These are phyloP conservation scores for Pestalotiopsis sp. DNA, from an alignment of 2,329 filamentous ascomycete genomes.

Conservation along the genomic window DNA sequence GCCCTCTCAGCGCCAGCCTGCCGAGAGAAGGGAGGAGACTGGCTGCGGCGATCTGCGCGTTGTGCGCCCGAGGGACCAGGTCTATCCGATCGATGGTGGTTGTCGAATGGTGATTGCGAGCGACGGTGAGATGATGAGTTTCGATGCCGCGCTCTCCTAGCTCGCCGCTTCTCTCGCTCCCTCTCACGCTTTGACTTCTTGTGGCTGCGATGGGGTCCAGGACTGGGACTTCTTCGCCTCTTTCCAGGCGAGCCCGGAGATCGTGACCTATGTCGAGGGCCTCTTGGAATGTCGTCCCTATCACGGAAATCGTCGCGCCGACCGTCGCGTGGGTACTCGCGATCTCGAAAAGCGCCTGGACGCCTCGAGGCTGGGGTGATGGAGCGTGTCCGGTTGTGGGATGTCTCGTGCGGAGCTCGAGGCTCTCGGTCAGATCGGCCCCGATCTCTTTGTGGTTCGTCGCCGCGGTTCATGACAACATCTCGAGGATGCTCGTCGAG, in stretches of 20 bases:
- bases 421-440: constrained; percentile 33
- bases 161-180: constrained; percentile 29
- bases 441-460: constrained; percentile 38
- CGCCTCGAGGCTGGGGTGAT: constrained; percentile 27
- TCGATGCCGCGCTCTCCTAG: constrained; percentile 22
- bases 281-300: constrained; percentile 37
- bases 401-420: constrained; percentile 24
- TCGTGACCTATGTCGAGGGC: constrained; percentile 32
- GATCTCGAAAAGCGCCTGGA: constrained; percentile 25
- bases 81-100: constrained; percentile 25
- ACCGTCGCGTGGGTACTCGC: constrained; percentile 27
- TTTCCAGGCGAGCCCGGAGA: constrained; percentile 42
- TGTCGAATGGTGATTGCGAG: constrained; percentile 30
- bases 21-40: constrained; percentile 26
- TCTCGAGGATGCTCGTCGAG: constrained; percentile 31
- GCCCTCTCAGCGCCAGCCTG: constrained; percentile 25
- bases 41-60: constrained; percentile 27
- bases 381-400: constrained; percentile 25
- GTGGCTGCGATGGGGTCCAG: constrained; percentile 33
- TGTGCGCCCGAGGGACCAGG: constrained; percentile 24
- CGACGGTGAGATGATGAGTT: constrained; percentile 26
- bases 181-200: constrained; percentile 45
- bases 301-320: constrained; percentile 30
- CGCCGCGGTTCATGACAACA: constrained; percentile 46
- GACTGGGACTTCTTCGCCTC: constrained; percentile 45